Evolutionary conservation across 2,329 filamentous ascomycete species (phyloP), one percentile per base, ranked within the genome.

Genomic region (Penicillium sp.): DNA sequence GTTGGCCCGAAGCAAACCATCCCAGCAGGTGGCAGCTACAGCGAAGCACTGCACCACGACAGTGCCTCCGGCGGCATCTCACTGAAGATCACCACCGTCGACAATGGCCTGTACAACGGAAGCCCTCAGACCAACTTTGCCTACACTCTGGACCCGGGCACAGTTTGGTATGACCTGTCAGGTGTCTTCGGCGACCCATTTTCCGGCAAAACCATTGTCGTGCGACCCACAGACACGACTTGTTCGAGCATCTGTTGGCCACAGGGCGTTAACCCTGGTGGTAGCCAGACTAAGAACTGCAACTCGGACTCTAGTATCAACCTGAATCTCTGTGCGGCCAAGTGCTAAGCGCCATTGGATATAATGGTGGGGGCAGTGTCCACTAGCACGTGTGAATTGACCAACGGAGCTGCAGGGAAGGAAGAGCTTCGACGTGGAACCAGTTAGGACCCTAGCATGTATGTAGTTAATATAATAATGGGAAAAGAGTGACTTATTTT

Each of bases 141-240:
- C 38, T 78, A 78, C 62, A 74, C 70, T 32, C 66, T 77, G 49
- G 69, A 72, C 50, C 66, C 69, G 39, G 65, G 61, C 45, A 63
- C 67, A 40, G 63, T 76, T 55, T 76, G 71, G 62, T 79, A 78
- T 53, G 76, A 78, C 50, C 62, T 79, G 54, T 74, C 71, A 5
- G 72, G 75, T 64, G 75, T 78, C 52, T 74, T 74, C 47, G 76
- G 76, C 4, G 72, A 76, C 54, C 67, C 76, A 10, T 78, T 78
- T 62, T 64, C 64, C 1, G 70, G 71, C 4, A 56, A 60, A 8
- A 40, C 61, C 0, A 48, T 74, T 11, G 53, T 51, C 1, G 62
- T 74, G 9, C 56, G 61, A 14, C 64, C 69, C 8, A 64, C 59
- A 6, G 61, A 71, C 26, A 35, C 53, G 3, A 50, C 45, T 4